These are phyloP conservation scores for Podospora anserina DNA, from an alignment of 495 filamentous ascomycete genomes.

Conservation along the genomic window DNA sequence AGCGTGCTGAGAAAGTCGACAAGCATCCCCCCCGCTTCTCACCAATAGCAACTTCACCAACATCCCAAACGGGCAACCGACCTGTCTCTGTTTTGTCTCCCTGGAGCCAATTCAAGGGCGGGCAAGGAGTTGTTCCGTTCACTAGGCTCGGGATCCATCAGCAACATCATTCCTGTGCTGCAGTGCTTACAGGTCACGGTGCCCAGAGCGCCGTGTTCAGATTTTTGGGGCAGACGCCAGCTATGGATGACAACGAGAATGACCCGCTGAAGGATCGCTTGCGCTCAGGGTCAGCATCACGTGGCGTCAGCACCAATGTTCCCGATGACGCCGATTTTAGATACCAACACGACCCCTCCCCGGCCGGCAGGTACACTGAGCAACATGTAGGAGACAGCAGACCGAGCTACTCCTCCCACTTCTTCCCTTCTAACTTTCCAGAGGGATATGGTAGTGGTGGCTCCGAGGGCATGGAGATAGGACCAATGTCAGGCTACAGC, in stretches of 20 bases:
- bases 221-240: constrained; percentile 15
- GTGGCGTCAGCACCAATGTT: constrained; percentile 30
- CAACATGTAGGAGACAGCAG: constrained; percentile 7
- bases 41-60: not conserved
- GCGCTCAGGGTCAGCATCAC: constrained; percentile 30
- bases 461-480: constrained; percentile 22
- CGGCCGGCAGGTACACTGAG: constrained; percentile 1
- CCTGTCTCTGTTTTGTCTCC: not conserved
- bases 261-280: constrained; percentile 24
- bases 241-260: constrained; percentile 26
- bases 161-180: constrained; percentile 14
- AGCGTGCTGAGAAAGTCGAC: not conserved
- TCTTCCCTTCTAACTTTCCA: constrained; percentile 8
- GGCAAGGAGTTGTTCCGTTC: constrained; percentile 5
- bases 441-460: constrained; percentile 17
- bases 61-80: not conserved
- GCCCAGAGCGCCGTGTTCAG: constrained; percentile 15
- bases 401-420: constrained; percentile 16
- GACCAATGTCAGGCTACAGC: constrained; percentile 15
- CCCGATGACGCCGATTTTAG: constrained; percentile 15
- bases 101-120: constrained; percentile 4
- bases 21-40: not conserved
- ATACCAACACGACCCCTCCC: constrained; percentile 22
- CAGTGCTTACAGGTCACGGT: constrained; percentile 13
- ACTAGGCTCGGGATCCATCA: not conserved